Conservation (phyloP, 2,329 filamentous ascomycete species). For the Monosporascus ibericus region DNA sequence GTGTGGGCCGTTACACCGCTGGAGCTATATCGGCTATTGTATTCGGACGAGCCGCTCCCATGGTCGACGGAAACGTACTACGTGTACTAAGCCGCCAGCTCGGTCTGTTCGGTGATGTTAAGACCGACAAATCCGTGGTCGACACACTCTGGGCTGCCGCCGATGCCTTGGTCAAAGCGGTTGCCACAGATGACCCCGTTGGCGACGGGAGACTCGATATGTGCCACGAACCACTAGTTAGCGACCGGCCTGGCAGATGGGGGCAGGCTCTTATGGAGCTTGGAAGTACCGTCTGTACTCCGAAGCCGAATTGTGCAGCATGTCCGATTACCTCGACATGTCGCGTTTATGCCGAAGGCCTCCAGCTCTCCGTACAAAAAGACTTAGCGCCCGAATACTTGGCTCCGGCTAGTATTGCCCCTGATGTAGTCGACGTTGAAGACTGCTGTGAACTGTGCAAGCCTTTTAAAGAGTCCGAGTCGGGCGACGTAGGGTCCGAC, state of each 20-base stretch:
- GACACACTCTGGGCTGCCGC: constrained; percentile 55
- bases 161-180: constrained; percentile 45
- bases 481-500: constrained; percentile 14
- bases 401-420: not conserved
- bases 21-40: constrained; percentile 58
- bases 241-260: constrained; percentile 52
- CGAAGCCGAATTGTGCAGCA: constrained; percentile 48
- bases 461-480: constrained; percentile 32
- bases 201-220: constrained; percentile 7
- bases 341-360: constrained; percentile 44
- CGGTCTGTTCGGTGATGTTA: constrained; percentile 50
- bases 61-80: constrained; percentile 60
- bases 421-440: constrained; percentile 37
- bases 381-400: constrained; percentile 7
- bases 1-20: constrained; percentile 57
- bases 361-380: constrained; percentile 21
- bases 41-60: constrained; percentile 51
- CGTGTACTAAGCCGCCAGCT: constrained; percentile 56
- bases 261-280: constrained; percentile 62
- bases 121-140: constrained; percentile 45
- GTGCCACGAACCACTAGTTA: constrained; percentile 20
- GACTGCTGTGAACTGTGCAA: constrained; percentile 45
- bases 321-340: constrained; percentile 48
- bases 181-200: constrained; percentile 33
- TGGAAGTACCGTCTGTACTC: constrained; percentile 56